phyloP scores from a whole-genome alignment of 2,329 filamentous ascomycete genomes.

The Atkinsonella texensis region DNA sequence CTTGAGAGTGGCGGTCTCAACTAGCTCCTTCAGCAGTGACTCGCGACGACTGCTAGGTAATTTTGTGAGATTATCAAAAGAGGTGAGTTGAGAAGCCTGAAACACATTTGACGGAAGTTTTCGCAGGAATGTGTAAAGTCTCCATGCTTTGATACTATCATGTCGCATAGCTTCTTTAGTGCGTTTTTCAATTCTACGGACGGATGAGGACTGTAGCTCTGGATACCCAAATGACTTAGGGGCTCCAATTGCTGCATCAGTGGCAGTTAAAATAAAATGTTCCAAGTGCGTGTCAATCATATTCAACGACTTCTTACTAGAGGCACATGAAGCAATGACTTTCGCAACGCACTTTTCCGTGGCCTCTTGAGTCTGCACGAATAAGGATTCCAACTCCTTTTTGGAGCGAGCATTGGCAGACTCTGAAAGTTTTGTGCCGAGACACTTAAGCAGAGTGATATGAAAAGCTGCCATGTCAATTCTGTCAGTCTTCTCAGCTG shows the following conservation, averaged over 20 bases:
- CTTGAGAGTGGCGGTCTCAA: slow-evolving; percentile 19
- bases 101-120: slow-evolving; percentile 23
- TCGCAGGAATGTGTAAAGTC: slow-evolving; percentile 30
- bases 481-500: background rate
- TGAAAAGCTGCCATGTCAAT: slow-evolving; percentile 17
- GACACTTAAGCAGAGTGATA: slow-evolving; percentile 24
- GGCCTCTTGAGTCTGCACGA: slow-evolving; percentile 14
- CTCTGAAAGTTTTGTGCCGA: slow-evolving; percentile 17
- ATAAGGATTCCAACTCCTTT: slow-evolving; percentile 13
- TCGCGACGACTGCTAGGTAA: slow-evolving; percentile 18
- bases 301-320: slow-evolving; percentile 19
- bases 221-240: slow-evolving; percentile 11
- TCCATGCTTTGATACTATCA: slow-evolving; percentile 32
- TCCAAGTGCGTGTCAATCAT: slow-evolving; percentile 12
- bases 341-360: slow-evolving; percentile 16
- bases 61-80: slow-evolving; percentile 18
- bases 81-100: slow-evolving; percentile 20
- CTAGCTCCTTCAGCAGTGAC: slow-evolving; percentile 20
- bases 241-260: slow-evolving; percentile 18
- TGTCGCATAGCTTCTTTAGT: slow-evolving; percentile 20
- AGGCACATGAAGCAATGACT: slow-evolving; percentile 16
- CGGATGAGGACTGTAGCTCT: slow-evolving; percentile 18
- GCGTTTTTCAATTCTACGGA: slow-evolving; percentile 24
- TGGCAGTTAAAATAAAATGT: slow-evolving; percentile 20
- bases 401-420: slow-evolving; percentile 17